Evolutionary conservation across 345 rosid genomes (phyloP).

Genomic region (Ricinus communis): DNA sequence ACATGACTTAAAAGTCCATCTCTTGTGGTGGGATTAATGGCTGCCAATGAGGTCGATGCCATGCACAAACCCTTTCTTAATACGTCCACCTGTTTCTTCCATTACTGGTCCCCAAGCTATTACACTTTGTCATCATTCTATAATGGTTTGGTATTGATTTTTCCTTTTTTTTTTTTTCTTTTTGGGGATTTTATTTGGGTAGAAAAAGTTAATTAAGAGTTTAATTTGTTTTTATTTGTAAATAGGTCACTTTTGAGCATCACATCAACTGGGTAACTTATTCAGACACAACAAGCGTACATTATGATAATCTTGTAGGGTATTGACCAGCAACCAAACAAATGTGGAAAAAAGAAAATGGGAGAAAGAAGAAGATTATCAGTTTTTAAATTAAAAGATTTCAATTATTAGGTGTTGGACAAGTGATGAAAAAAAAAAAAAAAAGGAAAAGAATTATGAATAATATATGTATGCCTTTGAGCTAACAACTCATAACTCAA

Average conservation of each 20-base stretch:
- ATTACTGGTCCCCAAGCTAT: neutral
- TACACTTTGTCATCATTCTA: conserved; percentile 23
- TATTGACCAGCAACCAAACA: conserved; percentile 21
- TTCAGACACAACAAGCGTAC: conserved; percentile 19
- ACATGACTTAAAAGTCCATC: conserved; percentile 31
- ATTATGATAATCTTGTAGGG: conserved; percentile 25
- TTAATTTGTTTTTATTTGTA: conserved; percentile 16
- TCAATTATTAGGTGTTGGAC: neutral
- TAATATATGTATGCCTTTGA: no score
- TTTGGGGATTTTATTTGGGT: no score
- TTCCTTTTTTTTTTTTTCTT: no score
- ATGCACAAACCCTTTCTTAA: conserved; percentile 30
- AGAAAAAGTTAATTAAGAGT: neutral
- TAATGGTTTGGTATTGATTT: neutral
- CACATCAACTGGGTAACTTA: conserved; percentile 20
- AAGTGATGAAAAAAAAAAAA: neutral
- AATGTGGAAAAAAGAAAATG: neutral
- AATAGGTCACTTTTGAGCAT: conserved; percentile 12
- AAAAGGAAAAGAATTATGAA: no score
- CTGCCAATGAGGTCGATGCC: conserved; percentile 33
- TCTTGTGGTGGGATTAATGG: conserved; percentile 39
- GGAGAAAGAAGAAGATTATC: neutral
- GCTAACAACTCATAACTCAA: no score
- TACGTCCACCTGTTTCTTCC: conserved; percentile 24
- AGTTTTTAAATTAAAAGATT: neutral